Conservation (phyloP, 1,139 yeast genomes). For the Debaryomycetaceae sp. region DNA sequence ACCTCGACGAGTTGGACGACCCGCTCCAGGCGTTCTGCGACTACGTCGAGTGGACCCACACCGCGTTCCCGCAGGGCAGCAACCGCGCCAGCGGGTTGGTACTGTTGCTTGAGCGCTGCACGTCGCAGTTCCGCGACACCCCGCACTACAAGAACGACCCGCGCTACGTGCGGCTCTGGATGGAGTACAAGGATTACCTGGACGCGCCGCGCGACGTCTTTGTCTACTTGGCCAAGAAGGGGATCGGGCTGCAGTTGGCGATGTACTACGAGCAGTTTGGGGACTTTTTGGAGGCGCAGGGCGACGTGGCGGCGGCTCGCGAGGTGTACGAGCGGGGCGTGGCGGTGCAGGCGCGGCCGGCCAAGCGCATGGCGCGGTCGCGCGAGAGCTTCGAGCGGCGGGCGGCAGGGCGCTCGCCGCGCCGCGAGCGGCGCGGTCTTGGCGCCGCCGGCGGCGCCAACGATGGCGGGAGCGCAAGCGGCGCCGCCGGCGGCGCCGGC, state of each 20-base stretch:
- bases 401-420: neutral
- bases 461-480: neutral
- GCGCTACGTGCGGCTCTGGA: slow-evolving; percentile 76
- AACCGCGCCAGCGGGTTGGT: slow-evolving; percentile 66
- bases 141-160: slow-evolving; percentile 74
- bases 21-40: slow-evolving; percentile 72
- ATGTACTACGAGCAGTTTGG: slow-evolving; percentile 82
- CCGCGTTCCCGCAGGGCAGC: slow-evolving; percentile 64
- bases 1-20: slow-evolving; percentile 66
- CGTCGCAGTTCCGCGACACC: slow-evolving; percentile 63
- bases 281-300: slow-evolving; percentile 50
- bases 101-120: slow-evolving; percentile 64
- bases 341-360: slow-evolving; percentile 59
- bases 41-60: slow-evolving; percentile 69
- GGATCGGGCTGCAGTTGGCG: slow-evolving; percentile 66
- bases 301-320: slow-evolving; percentile 55
- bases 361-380: slow-evolving; percentile 46
- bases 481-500: neutral
- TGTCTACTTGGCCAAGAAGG: slow-evolving; percentile 66
- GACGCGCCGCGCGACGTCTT: slow-evolving; percentile 74
- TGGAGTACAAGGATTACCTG: slow-evolving; percentile 64
- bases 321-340: slow-evolving; percentile 64
- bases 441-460: slow-evolving; percentile 4
- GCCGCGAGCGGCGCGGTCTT: slow-evolving; percentile 15
- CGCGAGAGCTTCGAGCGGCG: slow-evolving; percentile 47